Evolutionary conservation across 371 early-diverging fungal genomes (phyloP).

Genomic region (Lichtheimia ornata): DNA sequence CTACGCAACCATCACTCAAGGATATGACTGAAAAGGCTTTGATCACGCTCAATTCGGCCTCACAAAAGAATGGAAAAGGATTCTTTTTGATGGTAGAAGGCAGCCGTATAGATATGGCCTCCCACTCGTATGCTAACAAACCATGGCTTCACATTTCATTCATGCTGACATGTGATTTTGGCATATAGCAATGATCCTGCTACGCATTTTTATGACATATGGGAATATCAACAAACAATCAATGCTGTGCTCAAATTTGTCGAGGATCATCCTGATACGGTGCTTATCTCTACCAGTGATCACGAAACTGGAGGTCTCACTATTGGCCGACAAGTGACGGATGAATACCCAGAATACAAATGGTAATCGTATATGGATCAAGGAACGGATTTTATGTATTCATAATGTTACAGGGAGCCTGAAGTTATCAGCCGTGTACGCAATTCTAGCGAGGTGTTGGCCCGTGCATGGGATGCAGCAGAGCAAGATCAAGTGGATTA

Average conservation of each 20-base stretch:
- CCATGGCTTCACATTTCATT: slow-evolving; percentile 10
- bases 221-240: slow-evolving; percentile 69
- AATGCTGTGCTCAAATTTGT: slow-evolving; percentile 63
- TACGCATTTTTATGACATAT: slow-evolving; percentile 73
- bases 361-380: slow-evolving; percentile 41
- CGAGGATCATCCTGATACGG: slow-evolving; percentile 62
- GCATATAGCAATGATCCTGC: slow-evolving; percentile 71
- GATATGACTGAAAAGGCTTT: slow-evolving; percentile 72
- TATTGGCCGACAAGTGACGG: slow-evolving; percentile 49
- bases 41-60: neutral
- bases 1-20: slow-evolving; percentile 63
- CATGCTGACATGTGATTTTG: neutral
- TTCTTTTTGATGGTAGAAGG: slow-evolving; percentile 97
- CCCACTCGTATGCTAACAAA: slow-evolving; percentile 53
- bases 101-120: slow-evolving; percentile 86
- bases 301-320: slow-evolving; percentile 64
- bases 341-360: slow-evolving; percentile 67
- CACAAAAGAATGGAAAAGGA: slow-evolving; percentile 53
- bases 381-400: neutral
- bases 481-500: slow-evolving; percentile 3
- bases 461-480: slow-evolving; percentile 16
- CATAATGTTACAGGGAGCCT: slow-evolving; percentile 40
- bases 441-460: slow-evolving; percentile 54
- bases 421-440: slow-evolving; percentile 55
- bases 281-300: slow-evolving; percentile 71